Evolutionary conservation across 208 protist species (phyloP).

Genomic region (Leishmania major): DNA sequence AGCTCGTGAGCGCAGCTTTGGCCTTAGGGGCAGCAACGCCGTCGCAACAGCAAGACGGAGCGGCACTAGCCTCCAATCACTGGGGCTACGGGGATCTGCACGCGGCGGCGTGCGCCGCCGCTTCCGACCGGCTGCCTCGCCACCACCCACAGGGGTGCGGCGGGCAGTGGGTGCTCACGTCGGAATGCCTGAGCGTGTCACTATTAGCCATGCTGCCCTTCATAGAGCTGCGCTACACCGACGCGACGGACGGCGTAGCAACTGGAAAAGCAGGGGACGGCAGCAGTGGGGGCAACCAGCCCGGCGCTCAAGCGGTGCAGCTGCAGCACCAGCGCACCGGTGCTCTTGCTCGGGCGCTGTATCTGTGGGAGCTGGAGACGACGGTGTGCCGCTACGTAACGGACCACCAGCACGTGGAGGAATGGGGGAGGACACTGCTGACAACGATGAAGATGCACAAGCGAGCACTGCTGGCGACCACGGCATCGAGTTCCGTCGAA

Average conservation of each 20-base stretch:
- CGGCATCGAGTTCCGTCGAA: background rate
- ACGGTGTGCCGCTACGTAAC: conserved; percentile 23
- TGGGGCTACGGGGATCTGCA: background rate
- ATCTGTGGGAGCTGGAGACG: conserved; percentile 27
- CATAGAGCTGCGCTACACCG: conserved; percentile 15
- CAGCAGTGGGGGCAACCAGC: background rate
- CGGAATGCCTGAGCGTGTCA: conserved; percentile 30
- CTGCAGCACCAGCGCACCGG: conserved; percentile 32
- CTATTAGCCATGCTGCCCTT: conserved; percentile 33
- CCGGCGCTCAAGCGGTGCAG: background rate
- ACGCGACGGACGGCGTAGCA: background rate
- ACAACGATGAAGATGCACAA: conserved; percentile 11
- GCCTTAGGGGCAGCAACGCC: background rate
- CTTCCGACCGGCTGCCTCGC: conserved; percentile 14
- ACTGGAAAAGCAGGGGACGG: background rate
- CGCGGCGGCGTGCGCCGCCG: conserved; percentile 10
- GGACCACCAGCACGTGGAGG: conserved; percentile 13
- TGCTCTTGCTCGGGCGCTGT: conserved; percentile 25
- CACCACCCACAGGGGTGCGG: conserved; percentile 26
- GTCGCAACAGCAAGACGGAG: background rate
- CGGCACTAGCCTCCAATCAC: background rate
- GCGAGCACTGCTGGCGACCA: conserved; percentile 14
- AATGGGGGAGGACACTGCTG: conserved; percentile 24
- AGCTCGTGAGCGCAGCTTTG: conserved; percentile 36
- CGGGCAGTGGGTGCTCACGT: conserved; percentile 35